Evolutionary conservation across 2,329 filamentous ascomycete species (phyloP), one percentile per base, ranked within the genome.

Genomic region (Ophiostoma angusticollis): DNA sequence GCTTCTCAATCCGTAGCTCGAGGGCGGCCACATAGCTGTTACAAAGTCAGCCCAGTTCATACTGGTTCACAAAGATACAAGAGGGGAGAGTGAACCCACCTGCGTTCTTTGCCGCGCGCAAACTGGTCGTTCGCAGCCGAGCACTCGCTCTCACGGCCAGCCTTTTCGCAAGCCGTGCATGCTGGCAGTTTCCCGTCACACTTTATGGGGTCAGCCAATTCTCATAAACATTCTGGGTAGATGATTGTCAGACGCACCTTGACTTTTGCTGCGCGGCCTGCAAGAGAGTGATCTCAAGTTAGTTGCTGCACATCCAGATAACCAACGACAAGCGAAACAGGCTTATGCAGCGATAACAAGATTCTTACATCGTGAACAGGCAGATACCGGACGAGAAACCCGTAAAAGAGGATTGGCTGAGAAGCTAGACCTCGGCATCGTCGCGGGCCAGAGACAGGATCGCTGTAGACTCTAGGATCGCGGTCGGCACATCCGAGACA

Each of bases 51-150:
- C 22, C n/a, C n/a, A n/a, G n/a, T n/a, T n/a, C n/a, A n/a, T n/a
- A n/a, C n/a, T n/a, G n/a, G n/a, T n/a, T n/a, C n/a, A n/a, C n/a
- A n/a, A n/a, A n/a, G n/a, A n/a, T n/a, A n/a, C 17, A 38, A 6
- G 12, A 8, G 19, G 14, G 19, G 21, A 22, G n/a, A 11, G 16
- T 40, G 9, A n/a, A 50, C 60, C 42, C 49, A 77, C 77, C 87
- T 96, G 52, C 89, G 72, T 56, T 96, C 91, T 59, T 96, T 96
- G 45, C 91, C 91, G 46, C 86, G 73, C 1, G 89, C 87, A 59
- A 95, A 96, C 57, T 95, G 86, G 54, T 96, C 89, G 52, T 93
- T 95, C 7, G 86, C 87, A 40, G 86, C 86, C 6, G 86, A 94
- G 58, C 91, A 98, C 55, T 93, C 86, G 44, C 70, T 78, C 40